phyloP scores from a whole-genome alignment of 2,329 filamentous ascomycete species.

The Colletotrichum spaethianum region DNA sequence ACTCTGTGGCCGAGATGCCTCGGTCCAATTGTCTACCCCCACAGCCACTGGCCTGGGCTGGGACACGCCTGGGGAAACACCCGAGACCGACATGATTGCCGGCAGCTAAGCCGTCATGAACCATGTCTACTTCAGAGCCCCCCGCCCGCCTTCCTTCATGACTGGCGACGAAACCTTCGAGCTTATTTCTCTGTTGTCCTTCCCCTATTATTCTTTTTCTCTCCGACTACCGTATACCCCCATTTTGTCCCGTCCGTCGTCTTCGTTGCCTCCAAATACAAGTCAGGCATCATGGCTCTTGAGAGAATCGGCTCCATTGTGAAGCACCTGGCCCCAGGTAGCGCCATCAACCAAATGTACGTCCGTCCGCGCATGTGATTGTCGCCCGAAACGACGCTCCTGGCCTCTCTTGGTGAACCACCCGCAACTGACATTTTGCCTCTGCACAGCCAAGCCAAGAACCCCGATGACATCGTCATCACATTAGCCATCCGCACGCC shows the following conservation, averaged over 20 bases:
- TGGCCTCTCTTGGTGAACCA: not conserved
- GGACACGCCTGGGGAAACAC: conserved; percentile 18
- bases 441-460: conserved; percentile 82
- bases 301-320: conserved; percentile 91
- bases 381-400: not conserved
- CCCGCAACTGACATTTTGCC: conserved; percentile 41
- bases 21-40: conserved; percentile 35
- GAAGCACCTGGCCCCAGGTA: conserved; percentile 84
- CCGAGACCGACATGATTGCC: conserved; percentile 38
- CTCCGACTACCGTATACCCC: not conserved
- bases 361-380: conserved; percentile 49
- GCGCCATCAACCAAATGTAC: conserved; percentile 84
- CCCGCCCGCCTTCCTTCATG: conserved; percentile 9
- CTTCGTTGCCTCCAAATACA: not conserved
- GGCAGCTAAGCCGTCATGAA: conserved; percentile 36
- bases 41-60: conserved; percentile 26
- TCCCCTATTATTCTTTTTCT: not conserved
- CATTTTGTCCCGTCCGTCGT: not conserved
- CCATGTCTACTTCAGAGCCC: conserved; percentile 34
- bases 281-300: conserved; percentile 74
- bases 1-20: conserved; percentile 37
- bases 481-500: conserved; percentile 93
- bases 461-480: conserved; percentile 96
- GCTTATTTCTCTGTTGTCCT: conserved; percentile 22
- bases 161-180: conserved; percentile 28